Evolutionary conservation across 208 protist species (phyloP).

Genomic region (Leishmania aethiopica): DNA sequence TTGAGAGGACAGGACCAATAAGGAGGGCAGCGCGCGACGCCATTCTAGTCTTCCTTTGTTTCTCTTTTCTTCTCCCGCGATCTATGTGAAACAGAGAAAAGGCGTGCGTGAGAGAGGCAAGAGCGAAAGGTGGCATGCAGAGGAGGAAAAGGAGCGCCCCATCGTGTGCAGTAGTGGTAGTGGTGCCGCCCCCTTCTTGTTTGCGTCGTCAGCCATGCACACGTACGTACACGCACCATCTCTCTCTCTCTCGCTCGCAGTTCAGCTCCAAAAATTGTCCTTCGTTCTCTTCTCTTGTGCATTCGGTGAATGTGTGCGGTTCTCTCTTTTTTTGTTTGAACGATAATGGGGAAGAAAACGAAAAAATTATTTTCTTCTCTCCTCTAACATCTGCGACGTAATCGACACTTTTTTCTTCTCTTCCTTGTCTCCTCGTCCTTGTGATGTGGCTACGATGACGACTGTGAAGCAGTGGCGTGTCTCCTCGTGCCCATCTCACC

Average conservation of each 20-base stretch:
- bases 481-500: not conserved
- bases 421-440: not conserved
- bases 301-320: not conserved
- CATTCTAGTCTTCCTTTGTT: not conserved
- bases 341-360: not conserved
- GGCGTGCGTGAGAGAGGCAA: not conserved
- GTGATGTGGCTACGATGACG: not conserved
- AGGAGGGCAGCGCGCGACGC: not conserved
- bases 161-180: not conserved
- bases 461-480: not conserved
- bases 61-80: not conserved
- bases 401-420: constrained; percentile 4
- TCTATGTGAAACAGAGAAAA: not conserved
- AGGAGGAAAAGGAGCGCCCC: not conserved
- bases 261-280: not conserved
- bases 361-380: not conserved
- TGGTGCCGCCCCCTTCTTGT: not conserved
- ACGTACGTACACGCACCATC: not conserved
- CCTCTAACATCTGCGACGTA: not conserved
- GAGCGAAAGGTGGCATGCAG: no score
- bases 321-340: not conserved
- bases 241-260: constrained; percentile 5
- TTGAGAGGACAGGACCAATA: not conserved
- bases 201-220: not conserved
- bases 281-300: not conserved